phyloP scores from a whole-genome alignment of 495 filamentous ascomycete genomes.

The Viridothelium virens region DNA sequence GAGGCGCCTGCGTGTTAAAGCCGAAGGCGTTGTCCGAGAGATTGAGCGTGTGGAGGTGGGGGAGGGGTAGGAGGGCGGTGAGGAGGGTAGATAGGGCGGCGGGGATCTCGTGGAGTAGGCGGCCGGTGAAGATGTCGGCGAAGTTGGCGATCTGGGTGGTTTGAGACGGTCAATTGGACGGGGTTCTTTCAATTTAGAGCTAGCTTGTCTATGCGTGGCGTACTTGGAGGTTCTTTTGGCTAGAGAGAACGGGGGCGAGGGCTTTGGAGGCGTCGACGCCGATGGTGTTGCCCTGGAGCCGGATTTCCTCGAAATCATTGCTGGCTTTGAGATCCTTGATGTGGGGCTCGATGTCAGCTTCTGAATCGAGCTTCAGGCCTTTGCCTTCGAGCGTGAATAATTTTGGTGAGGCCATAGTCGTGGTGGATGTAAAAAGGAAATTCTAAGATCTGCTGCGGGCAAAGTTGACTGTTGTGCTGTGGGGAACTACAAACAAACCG shows the following conservation, averaged over 20 bases:
- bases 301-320: conserved; percentile 72
- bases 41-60: conserved; percentile 81
- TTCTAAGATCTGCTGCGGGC: too few relatives aligned
- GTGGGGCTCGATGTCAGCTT: conserved; percentile 77
- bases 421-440: not conserved
- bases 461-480: not conserved
- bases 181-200: not conserved
- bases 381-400: conserved; percentile 86
- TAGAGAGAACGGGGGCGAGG: conserved; percentile 67
- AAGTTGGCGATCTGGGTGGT: conserved; percentile 64
- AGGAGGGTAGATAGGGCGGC: conserved; percentile 78
- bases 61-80: conserved; percentile 72
- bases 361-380: conserved; percentile 81
- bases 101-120: conserved; percentile 89
- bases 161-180: too few relatives aligned
- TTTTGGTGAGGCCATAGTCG: conserved; percentile 39
- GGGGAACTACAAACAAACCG: not conserved
- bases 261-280: conserved; percentile 79
- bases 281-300: conserved; percentile 80
- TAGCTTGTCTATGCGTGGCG: conserved; percentile 17
- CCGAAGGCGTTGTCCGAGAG: conserved; percentile 98
- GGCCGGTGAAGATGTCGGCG: conserved; percentile 94
- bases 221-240: conserved; percentile 71
- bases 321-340: conserved; percentile 63
- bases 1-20: conserved; percentile 60